phyloP scores from a whole-genome alignment of 2,329 filamentous ascomycete species.

The Sporothrix protearum region DNA sequence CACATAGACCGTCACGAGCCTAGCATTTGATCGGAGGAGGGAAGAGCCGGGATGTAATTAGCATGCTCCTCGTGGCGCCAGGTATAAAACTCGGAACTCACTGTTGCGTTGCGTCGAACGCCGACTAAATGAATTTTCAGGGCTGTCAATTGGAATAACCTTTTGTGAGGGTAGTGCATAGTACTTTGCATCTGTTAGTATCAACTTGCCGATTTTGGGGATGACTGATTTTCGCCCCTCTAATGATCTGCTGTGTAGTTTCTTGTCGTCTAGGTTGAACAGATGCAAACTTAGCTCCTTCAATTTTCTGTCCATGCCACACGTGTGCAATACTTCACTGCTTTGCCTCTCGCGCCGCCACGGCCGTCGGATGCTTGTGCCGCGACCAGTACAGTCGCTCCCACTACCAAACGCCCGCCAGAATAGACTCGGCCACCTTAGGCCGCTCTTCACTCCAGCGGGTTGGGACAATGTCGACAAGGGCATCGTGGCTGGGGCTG shows the following conservation, averaged over 20 bases:
- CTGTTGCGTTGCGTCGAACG: neutral
- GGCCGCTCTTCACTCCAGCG: neutral
- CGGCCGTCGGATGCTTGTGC: slow-evolving; percentile 17
- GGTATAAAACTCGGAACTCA: neutral
- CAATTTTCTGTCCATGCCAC: too few species aligned
- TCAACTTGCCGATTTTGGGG: too few species aligned
- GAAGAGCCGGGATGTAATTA: neutral
- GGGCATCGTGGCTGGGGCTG: slow-evolving; percentile 44
- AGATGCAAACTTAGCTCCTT: too few species aligned
- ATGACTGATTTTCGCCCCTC: neutral
- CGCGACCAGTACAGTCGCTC: neutral
- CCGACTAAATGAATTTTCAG: neutral
- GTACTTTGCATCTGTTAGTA: too few species aligned
- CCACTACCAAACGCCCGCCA: neutral
- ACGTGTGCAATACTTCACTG: neutral
- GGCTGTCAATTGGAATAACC: neutral
- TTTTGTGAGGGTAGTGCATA: neutral
- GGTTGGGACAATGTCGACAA: neutral
- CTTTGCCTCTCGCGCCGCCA: neutral
- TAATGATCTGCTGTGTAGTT: too few species aligned
- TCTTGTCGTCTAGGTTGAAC: too few species aligned
- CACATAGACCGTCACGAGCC: neutral
- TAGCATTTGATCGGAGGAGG: neutral
- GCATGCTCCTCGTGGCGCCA: neutral
- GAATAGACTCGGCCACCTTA: neutral